Conservation (phyloP, 768 basidiomycete species). For the Suillus bovinus region DNA sequence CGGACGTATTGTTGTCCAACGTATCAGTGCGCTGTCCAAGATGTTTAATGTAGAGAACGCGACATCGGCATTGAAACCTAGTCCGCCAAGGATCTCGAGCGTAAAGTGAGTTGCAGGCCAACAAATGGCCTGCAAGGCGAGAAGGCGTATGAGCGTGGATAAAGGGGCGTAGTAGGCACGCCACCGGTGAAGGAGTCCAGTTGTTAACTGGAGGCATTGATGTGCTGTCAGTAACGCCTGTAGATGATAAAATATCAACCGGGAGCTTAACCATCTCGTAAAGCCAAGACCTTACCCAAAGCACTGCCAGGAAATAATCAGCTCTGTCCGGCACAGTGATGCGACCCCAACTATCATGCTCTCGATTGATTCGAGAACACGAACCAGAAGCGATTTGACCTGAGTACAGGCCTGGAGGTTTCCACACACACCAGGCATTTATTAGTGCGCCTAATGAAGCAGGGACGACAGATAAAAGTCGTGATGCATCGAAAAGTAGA, state of each 20-base stretch:
- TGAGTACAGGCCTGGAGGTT: conserved; percentile 37
- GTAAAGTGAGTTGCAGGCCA: conserved; percentile 94
- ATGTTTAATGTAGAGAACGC: conserved; percentile 12
- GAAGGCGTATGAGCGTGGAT: conserved; percentile 85
- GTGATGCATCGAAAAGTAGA: conserved; percentile 68
- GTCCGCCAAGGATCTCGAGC: conserved; percentile 62
- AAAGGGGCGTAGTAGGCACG: conserved; percentile 85
- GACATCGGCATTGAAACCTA: conserved; percentile 21
- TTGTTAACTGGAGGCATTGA: conserved; percentile 85
- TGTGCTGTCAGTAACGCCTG: conserved; percentile 85
- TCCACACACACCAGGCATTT: conserved; percentile 56
- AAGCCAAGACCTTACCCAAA: conserved; percentile 58
- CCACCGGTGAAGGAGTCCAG: conserved; percentile 90
- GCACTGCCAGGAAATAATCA: conserved; percentile 65
- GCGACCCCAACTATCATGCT: conserved; percentile 25
- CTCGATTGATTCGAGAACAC: conserved; percentile 7
- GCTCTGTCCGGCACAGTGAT: conserved; percentile 49
- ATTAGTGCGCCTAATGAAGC: conserved; percentile 65
- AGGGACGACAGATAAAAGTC: conserved; percentile 72
- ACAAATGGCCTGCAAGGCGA: conserved; percentile 93
- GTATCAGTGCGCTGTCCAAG: conserved; percentile 30
- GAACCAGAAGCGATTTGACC: conserved; percentile 12
- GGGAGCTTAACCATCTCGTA: neutral
- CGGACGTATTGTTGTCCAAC: conserved; percentile 60
- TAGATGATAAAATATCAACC: neutral